phyloP scores from a whole-genome alignment of 371 early-diverging fungal genomes.

The Blastocladiella emersonii region DNA sequence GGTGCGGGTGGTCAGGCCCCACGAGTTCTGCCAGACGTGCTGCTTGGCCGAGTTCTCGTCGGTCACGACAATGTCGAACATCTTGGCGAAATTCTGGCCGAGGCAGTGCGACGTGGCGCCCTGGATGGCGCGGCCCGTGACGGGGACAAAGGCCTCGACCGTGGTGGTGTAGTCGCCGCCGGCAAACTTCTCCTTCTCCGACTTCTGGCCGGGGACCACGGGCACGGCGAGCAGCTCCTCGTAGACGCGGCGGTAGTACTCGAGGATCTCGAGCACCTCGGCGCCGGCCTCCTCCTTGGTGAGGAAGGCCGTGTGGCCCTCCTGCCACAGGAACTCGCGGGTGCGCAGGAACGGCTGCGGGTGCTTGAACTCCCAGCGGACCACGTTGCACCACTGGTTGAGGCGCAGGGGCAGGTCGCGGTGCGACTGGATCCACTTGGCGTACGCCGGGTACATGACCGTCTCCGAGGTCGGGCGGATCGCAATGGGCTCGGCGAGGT shows the following conservation, averaged over 20 bases:
- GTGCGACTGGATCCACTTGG: slow-evolving; percentile 97
- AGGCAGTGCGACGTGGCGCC: slow-evolving; percentile 99
- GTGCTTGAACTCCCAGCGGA: slow-evolving; percentile 99
- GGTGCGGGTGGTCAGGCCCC: slow-evolving; percentile 99
- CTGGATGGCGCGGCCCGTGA: slow-evolving; percentile 98
- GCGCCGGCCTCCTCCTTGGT: slow-evolving; percentile 79
- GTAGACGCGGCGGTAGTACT: slow-evolving; percentile 93
- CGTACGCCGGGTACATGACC: slow-evolving; percentile 99
- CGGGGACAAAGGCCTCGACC: slow-evolving; percentile 96
- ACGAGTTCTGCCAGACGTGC: slow-evolving; percentile 98
- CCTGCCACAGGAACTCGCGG: slow-evolving; percentile 99
- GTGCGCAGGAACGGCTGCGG: slow-evolving; percentile 99
- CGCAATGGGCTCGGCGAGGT: slow-evolving; percentile 95
- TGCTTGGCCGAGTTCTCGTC: slow-evolving; percentile 49
- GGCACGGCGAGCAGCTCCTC: slow-evolving; percentile 98
- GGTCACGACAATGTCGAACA: slow-evolving; percentile 87
- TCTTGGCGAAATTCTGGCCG: slow-evolving; percentile 99
- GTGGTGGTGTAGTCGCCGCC: slow-evolving; percentile 98
- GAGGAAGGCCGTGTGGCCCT: slow-evolving; percentile 98
- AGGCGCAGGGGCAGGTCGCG: slow-evolving; percentile 97
- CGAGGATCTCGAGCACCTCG: slow-evolving; percentile 88
- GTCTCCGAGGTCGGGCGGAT: slow-evolving; percentile 99
- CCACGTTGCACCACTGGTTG: slow-evolving; percentile 99
- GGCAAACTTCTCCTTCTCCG: slow-evolving; percentile 99
- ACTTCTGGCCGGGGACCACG: slow-evolving; percentile 96